Conservation (phyloP, 192 early-diverging fungal genomes). For the Mortierella antarctica region DNA sequence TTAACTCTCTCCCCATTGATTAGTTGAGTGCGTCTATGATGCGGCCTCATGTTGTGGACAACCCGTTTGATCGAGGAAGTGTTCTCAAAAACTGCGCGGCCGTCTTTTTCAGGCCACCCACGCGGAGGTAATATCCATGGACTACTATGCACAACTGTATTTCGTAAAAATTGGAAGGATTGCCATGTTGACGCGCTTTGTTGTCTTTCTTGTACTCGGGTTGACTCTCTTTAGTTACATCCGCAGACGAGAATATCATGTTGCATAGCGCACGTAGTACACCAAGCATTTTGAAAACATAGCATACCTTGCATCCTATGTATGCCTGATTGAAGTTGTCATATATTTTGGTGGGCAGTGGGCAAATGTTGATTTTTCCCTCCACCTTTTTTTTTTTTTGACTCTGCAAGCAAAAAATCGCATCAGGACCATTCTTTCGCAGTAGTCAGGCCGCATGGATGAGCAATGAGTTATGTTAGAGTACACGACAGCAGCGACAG, state of each 20-base stretch:
- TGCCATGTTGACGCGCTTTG: background rate
- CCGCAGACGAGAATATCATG: conserved; percentile 32
- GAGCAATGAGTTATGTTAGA: conserved; percentile 42
- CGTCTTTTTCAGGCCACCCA: conserved; percentile 65
- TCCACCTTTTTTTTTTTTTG: too few species aligned
- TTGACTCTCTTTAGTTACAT: conserved; percentile 24
- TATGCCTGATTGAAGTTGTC: too few species aligned
- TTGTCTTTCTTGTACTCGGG: background rate
- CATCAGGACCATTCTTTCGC: background rate
- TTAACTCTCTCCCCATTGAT: background rate
- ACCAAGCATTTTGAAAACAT: too few species aligned
- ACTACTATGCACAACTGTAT: background rate
- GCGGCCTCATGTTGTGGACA: conserved; percentile 46
- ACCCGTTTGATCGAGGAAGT: conserved; percentile 65
- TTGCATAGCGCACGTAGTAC: too few species aligned
- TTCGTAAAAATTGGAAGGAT: background rate
- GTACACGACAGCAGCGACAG: conserved; percentile 41
- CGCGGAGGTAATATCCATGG: conserved; percentile 53
- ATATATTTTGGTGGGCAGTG: too few species aligned
- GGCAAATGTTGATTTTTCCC: too few species aligned
- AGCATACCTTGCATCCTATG: too few species aligned
- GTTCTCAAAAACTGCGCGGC: conserved; percentile 60
- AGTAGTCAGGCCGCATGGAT: background rate
- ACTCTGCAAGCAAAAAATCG: background rate
- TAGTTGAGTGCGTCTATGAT: conserved; percentile 54